Evolutionary conservation across 1,284 basidiomycete genomes (phyloP).

Genomic region (Gastroboletus turbinatus): DNA sequence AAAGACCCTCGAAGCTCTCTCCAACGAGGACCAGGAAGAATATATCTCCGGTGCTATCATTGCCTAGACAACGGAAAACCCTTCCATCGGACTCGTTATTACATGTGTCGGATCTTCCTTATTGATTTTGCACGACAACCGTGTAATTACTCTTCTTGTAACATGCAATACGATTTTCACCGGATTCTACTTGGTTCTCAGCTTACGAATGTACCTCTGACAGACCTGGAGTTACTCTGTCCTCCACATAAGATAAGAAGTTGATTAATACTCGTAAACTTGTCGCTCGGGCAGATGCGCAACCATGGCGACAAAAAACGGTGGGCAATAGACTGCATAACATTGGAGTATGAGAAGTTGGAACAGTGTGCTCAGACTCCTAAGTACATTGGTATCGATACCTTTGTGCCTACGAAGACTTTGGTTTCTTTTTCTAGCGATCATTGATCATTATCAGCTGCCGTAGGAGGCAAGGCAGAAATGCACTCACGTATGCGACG

Average conservation of each 20-base stretch:
- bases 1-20: constrained; percentile 55
- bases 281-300: background rate
- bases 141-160: constrained; percentile 4
- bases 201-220: background rate
- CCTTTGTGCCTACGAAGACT: constrained; percentile 10
- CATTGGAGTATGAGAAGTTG: background rate
- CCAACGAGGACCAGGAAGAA: constrained; percentile 49
- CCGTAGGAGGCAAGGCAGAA: background rate
- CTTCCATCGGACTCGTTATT: background rate
- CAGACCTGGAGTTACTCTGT: background rate
- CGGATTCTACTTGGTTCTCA: background rate
- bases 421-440: constrained; percentile 33
- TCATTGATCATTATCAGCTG: background rate
- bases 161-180: constrained; percentile 2
- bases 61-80: constrained; percentile 11
- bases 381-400: background rate
- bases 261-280: background rate
- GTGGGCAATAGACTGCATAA: no score
- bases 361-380: background rate
- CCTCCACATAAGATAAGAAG: background rate
- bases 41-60: constrained; percentile 40
- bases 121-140: background rate
- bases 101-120: background rate
- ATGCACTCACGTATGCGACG: constrained; percentile 62
- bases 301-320: background rate